Conservation (phyloP, 1,139 yeast species). For the Candida sanyaensis region DNA sequence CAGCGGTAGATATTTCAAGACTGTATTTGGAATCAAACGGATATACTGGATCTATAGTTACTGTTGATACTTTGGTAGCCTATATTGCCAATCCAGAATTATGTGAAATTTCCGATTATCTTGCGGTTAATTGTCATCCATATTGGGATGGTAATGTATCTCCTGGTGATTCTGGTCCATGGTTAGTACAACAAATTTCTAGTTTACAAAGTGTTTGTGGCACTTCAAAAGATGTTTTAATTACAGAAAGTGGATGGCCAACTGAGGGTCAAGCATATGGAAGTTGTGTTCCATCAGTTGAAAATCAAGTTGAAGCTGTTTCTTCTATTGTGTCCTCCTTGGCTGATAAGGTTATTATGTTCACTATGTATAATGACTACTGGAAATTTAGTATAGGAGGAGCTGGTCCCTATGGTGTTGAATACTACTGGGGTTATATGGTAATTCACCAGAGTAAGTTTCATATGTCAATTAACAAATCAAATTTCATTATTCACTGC, state of each 20-base stretch:
- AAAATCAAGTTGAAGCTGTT: slow-evolving; percentile 64
- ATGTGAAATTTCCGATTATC: slow-evolving; percentile 72
- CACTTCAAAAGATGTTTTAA: slow-evolving; percentile 55
- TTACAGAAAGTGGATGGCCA: slow-evolving; percentile 87
- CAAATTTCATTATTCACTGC: not conserved
- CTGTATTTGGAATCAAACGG: slow-evolving; percentile 52
- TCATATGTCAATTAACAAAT: not conserved
- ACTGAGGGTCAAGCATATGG: slow-evolving; percentile 66
- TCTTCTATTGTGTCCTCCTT: slow-evolving; percentile 53
- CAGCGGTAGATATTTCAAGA: slow-evolving; percentile 58
- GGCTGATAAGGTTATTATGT: slow-evolving; percentile 60
- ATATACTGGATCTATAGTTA: slow-evolving; percentile 70
- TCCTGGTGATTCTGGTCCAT: slow-evolving; percentile 68
- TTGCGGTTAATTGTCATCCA: slow-evolving; percentile 82
- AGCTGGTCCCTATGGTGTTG: slow-evolving; percentile 66
- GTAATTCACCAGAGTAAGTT: slow-evolving; percentile 24
- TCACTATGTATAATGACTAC: slow-evolving; percentile 73
- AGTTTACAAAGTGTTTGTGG: slow-evolving; percentile 69
- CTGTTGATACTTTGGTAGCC: slow-evolving; percentile 81
- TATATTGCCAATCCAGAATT: slow-evolving; percentile 69
- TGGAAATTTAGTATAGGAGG: slow-evolving; percentile 54
- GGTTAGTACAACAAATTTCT: slow-evolving; percentile 68
- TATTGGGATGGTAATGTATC: slow-evolving; percentile 72
- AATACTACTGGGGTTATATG: slow-evolving; percentile 73
- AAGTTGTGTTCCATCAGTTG: slow-evolving; percentile 66